Evolutionary conservation across 768 basidiomycete genomes (phyloP).

Genomic region (Cystofilobasidium ferigula): DNA sequence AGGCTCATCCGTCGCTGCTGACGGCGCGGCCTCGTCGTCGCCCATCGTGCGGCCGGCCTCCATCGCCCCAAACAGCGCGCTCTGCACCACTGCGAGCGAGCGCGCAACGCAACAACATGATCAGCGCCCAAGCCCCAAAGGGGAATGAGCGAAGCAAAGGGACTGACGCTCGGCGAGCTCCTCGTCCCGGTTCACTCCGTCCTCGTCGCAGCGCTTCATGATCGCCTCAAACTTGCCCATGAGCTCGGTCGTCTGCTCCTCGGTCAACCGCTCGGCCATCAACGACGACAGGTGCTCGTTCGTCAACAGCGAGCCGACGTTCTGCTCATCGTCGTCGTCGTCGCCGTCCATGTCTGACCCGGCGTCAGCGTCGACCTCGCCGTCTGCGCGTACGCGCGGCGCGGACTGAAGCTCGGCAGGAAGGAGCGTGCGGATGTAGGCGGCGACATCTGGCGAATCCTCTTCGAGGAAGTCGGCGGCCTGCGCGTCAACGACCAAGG

Average conservation of each 20-base stretch:
- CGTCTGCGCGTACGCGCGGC: background rate
- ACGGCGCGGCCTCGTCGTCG: background rate
- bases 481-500: constrained; percentile 39
- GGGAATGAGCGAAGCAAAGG: background rate
- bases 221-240: constrained; percentile 25
- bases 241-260: constrained; percentile 25
- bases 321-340: background rate
- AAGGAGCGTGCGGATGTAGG: constrained; percentile 46
- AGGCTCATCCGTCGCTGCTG: background rate
- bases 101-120: background rate
- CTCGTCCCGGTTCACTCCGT: constrained; percentile 25
- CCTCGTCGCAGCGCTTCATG: constrained; percentile 25
- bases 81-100: constrained; percentile 15
- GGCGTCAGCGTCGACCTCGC: constrained; percentile 7
- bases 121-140: background rate
- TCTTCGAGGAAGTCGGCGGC: constrained; percentile 59
- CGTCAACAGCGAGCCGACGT: background rate
- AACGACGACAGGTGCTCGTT: constrained; percentile 12
- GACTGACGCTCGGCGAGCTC: constrained; percentile 23
- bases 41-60: constrained; percentile 19
- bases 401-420: background rate
- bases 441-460: constrained; percentile 59
- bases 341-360: background rate
- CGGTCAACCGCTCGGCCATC: constrained; percentile 26
- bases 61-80: constrained; percentile 15